phyloP scores from a whole-genome alignment of 768 basidiomycete species.

The Suillus subluteus region DNA sequence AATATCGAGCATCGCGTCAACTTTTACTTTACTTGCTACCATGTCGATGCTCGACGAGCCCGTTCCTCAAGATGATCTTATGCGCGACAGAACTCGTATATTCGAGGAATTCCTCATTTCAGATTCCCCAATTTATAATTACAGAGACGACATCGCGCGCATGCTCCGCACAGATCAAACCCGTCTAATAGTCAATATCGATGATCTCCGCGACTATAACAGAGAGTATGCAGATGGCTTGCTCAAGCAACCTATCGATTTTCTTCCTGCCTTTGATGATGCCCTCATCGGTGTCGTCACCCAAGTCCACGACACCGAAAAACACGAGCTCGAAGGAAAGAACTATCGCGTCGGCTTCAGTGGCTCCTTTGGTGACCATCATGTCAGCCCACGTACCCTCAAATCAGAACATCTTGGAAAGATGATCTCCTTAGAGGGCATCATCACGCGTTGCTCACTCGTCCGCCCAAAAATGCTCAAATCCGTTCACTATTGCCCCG shows the following conservation, averaged over 20 bases:
- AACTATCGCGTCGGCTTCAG: slow-evolving; percentile 88
- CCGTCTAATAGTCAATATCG: slow-evolving; percentile 92
- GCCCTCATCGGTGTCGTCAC: slow-evolving; percentile 78
- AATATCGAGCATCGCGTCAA: slow-evolving; percentile 28
- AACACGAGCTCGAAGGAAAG: slow-evolving; percentile 81
- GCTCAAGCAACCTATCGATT: slow-evolving; percentile 85
- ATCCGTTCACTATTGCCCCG: slow-evolving; percentile 95
- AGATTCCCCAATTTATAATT: slow-evolving; percentile 71
- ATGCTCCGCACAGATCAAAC: slow-evolving; percentile 84
- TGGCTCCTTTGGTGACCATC: slow-evolving; percentile 97
- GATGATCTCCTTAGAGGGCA: slow-evolving; percentile 97
- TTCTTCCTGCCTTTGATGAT: slow-evolving; percentile 86
- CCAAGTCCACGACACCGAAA: slow-evolving; percentile 73
- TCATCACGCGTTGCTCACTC: slow-evolving; percentile 96
- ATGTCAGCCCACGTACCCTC: slow-evolving; percentile 93
- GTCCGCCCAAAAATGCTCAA: slow-evolving; percentile 98
- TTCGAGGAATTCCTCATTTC: slow-evolving; percentile 85
- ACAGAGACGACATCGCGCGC: slow-evolving; percentile 80
- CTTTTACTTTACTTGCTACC: slow-evolving; percentile 13
- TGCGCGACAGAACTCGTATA: slow-evolving; percentile 74
- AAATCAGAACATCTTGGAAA: slow-evolving; percentile 87
- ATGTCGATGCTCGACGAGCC: slow-evolving; percentile 54
- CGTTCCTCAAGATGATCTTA: slow-evolving; percentile 67
- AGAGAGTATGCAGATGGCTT: slow-evolving; percentile 87
- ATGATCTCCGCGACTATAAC: slow-evolving; percentile 92